Base-by-base conservation (phyloP, 2,329 filamentous ascomycete genomes). In the Trichophyton benhamiae region DNA sequence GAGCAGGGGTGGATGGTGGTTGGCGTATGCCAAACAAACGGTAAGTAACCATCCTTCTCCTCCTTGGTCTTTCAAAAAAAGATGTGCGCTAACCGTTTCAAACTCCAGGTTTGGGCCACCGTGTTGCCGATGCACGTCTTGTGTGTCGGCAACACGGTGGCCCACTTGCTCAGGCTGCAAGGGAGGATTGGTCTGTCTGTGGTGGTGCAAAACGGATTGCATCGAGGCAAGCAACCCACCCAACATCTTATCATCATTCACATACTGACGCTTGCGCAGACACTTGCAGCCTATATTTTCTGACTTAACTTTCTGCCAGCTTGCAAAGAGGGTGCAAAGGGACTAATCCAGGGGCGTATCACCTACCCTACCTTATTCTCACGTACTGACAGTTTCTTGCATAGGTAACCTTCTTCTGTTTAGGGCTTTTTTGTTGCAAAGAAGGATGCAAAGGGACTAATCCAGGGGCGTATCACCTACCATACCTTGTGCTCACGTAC, bases 141-240 rank as follows among this genome's bases (percentile, higher is more conserved):
- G 49, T 20, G 44, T 53, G 49, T 53, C 8, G 49, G 27, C n/a
- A 25, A 13, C 22, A 52, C 33, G 46, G 20, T 61, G 58, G 53
- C 57, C 63, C 60, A 17, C 63, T 57, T 55, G 53, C 52, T 62
- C 59, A 25, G 49, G 41, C 20, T 41, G 22, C 33, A 44, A 41
- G 55, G 55, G 55, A 58, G 55, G 41, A 58, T 41, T 58, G 55
- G 55, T 41, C 17, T 58, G 33, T 41, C 55, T 2, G 55, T 58
- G 55, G 55, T 58, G 5, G 49, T 9, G 49, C 49, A 33, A 13
- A 13, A 53, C 11, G 27, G n/a, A 53, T 30, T 33, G 33, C 55
- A 58, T 42, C 33, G 38, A 58, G 55, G 55, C n/a, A 20, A n/a
- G 55, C 20, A 30, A 27, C 15, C 3, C 25, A 41, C 1, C 15